Conservation (phyloP, 352 stramenopile genomes). For the Blastocystis sp. region DNA sequence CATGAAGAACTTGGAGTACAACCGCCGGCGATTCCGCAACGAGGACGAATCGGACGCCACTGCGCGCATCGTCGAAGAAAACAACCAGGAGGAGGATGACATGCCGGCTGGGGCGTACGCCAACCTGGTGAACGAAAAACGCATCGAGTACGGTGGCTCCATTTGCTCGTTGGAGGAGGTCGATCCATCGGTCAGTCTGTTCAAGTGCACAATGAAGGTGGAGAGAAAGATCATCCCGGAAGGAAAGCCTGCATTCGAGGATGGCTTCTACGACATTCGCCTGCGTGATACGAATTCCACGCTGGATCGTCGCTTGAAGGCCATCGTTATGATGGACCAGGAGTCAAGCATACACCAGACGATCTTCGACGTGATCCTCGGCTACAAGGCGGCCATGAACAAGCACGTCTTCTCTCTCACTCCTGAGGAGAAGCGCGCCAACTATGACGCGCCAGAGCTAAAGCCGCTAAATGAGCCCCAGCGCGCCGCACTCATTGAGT, state of each 20-base stretch:
- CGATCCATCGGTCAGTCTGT: neutral
- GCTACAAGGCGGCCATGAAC: constrained; percentile 8
- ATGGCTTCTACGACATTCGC: constrained; percentile 61
- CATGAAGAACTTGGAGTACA: neutral
- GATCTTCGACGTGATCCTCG: constrained; percentile 25
- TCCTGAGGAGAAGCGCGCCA: neutral
- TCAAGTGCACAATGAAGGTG: neutral
- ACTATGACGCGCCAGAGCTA: constrained; percentile 15
- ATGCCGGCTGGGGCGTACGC: neutral
- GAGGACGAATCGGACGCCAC: neutral
- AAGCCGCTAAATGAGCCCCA: constrained; percentile 75
- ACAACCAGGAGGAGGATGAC: constrained; percentile 10
- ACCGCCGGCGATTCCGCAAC: neutral
- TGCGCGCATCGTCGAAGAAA: neutral
- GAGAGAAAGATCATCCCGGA: neutral
- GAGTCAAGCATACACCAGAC: constrained; percentile 6
- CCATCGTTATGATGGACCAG: constrained; percentile 40
- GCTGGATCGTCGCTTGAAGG: neutral
- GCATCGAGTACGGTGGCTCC: constrained; percentile 39
- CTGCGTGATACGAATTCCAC: neutral
- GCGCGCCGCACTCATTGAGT: constrained; percentile 87
- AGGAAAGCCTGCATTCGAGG: neutral
- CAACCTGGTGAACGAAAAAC: neutral
- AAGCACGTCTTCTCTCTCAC: constrained; percentile 27
- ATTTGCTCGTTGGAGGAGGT: neutral